Percentiles rank a stretch among this genome's conserved stretches.
Evolutionary conservation across 176 grass and related monocot species (phyloP).

Genomic region (Pontederia crassipes): DNA sequence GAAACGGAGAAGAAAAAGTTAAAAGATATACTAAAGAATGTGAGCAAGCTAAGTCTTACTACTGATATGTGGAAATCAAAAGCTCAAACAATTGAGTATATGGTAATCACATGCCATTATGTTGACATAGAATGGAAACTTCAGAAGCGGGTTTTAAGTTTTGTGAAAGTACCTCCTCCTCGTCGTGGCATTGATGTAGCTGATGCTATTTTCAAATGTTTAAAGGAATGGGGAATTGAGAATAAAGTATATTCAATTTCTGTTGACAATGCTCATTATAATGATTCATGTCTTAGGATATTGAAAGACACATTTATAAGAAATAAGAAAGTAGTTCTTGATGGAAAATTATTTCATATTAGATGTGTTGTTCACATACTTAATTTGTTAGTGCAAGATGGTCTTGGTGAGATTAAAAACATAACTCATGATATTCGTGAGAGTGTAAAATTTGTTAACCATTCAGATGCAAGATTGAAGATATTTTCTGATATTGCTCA

Average conservation of each 20-base stretch:
- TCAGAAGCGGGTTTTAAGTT: not conserved
- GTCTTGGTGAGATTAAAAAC: not conserved
- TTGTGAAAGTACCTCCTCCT: not conserved
- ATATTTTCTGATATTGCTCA: no score
- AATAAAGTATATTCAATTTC: not conserved
- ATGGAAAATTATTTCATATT: not conserved
- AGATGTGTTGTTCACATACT: conserved; percentile 6
- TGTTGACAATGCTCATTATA: not conserved
- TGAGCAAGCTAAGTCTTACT: no score
- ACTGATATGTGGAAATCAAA: conserved; percentile 1
- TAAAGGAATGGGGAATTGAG: not conserved
- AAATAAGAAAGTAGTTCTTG: not conserved
- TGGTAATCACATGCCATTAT: not conserved
- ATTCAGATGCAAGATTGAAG: no score
- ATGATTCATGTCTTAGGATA: not conserved
- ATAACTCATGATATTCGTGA: no score
- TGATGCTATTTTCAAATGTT: not conserved
- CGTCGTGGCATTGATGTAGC: not conserved
- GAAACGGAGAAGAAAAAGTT: not conserved
- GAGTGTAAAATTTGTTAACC: no score
- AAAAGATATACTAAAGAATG: not conserved
- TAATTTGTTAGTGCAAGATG: conserved; percentile 13
- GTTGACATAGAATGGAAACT: not conserved
- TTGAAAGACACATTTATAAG: not conserved
- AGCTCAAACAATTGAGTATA: conserved; percentile 3